Percentiles rank a stretch among this genome's conserved stretches.
These are phyloP conservation scores for Rosa multiflora DNA, from an alignment of 306 rosid species.

Conservation along the genomic window DNA sequence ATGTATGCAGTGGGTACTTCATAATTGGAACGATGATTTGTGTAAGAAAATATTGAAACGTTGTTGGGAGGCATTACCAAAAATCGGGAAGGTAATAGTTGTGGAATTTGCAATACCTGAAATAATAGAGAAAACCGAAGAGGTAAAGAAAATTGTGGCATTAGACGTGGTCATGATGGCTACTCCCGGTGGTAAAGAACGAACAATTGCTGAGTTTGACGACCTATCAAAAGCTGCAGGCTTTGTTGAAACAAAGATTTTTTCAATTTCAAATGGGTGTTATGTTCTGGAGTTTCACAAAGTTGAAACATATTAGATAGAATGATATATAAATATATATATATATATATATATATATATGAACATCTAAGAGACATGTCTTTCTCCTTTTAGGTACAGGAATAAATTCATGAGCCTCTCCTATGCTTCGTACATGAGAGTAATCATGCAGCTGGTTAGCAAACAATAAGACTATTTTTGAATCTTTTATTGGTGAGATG, in stretches of 20 bases:
- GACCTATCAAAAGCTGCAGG: neutral
- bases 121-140: neutral
- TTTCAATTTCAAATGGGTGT: neutral
- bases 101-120: constrained; percentile 6
- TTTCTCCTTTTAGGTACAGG: no score
- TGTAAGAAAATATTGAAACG: constrained; percentile 9
- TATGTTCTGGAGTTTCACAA: neutral
- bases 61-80: constrained; percentile 12
- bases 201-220: neutral
- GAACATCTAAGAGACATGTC: no score
- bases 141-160: neutral
- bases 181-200: neutral
- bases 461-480: no score
- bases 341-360: no score
- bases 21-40: neutral
- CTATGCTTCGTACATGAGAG: no score
- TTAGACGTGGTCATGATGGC: neutral
- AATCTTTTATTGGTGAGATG: no score
- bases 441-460: no score
- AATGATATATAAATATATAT: no score
- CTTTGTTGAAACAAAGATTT: neutral
- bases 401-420: no score
- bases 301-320: no score
- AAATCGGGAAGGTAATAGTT: constrained; percentile 9
- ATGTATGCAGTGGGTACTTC: neutral